These are phyloP conservation scores for Magnolia changhungtana DNA, from an alignment of 164 flowering plant species.

Conservation along the genomic window DNA sequence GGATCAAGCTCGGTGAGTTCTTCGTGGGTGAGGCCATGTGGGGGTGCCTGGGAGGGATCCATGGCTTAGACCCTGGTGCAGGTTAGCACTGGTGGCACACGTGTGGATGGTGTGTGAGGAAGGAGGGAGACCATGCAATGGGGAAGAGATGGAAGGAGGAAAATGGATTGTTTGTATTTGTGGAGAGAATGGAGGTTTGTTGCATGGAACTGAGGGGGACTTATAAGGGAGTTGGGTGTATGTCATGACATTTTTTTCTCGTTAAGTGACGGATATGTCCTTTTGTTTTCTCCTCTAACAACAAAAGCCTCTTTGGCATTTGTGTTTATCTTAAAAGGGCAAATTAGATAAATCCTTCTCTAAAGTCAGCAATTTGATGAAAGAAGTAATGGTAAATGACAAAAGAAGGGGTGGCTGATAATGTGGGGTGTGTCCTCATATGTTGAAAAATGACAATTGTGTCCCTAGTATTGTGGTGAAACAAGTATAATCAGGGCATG, in stretches of 20 bases:
- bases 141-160: background rate
- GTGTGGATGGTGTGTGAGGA: background rate
- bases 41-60: background rate
- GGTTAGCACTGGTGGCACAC: background rate
- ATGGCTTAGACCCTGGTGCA: background rate
- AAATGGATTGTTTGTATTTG: background rate
- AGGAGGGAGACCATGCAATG: background rate
- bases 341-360: too few relatives aligned
- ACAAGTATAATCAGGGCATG: too few relatives aligned
- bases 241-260: background rate
- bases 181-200: background rate
- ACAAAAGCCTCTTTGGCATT: too few relatives aligned
- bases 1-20: slow-evolving; percentile 45
- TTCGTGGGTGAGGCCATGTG: slow-evolving; percentile 41
- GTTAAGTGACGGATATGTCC: too few relatives aligned
- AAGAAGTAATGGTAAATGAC: too few relatives aligned
- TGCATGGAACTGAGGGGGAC: background rate
- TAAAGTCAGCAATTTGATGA: too few relatives aligned
- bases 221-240: background rate
- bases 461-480: too few relatives aligned
- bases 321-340: too few relatives aligned
- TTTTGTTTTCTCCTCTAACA: too few relatives aligned
- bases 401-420: too few relatives aligned
- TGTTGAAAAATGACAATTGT: too few relatives aligned
- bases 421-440: too few relatives aligned